Evolutionary conservation across 2,329 filamentous ascomycete species (phyloP), one percentile per base, ranked within the genome.

Genomic region (Ophiognomonia clavigignenti-juglandacearum): DNA sequence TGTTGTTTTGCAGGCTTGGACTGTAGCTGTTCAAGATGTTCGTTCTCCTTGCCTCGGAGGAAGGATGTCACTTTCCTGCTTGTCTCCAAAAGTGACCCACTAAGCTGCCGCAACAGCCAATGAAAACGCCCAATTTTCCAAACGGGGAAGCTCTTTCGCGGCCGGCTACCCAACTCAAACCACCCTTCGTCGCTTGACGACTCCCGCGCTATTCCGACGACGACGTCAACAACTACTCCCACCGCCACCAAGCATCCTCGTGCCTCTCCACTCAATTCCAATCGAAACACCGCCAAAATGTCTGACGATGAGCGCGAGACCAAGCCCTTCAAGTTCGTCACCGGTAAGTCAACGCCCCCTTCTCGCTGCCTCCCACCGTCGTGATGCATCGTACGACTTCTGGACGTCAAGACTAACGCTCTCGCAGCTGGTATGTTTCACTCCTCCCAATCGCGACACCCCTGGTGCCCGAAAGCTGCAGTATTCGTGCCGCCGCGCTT

Each of bases 291-390:
- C 65, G 72, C 72, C 80, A 91, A 74, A 62, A 98, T 98, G 92
- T 86, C 90, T 70, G 88, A 95, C 75, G 85, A 88, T 64, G 88
- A 95, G 71, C 78, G 79, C 71, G 78, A 80, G 60, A 96, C 91
- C 75, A 98, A 96, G 85, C 95, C 95, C 73, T 98, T 98, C 86
- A 98, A 98, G 87, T 97, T 97, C 77, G 93, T 97, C 67, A 97
- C 92, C 77, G 92, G 91, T 96, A 82, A 72, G 88, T 70, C 64
- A 65, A 64, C 63, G 58, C 53, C 60, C 41, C n/a, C n/a, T n/a
- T n/a, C n/a, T n/a, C n/a, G n/a, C n/a, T n/a, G n/a, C n/a, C n/a
- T 42, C 32, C 58, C 47, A 37, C 56, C 55, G 36, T 14, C 18
- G 11, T 35, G 22, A 41, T 24, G 35, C 26, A 50, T 53, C 56